These are phyloP conservation scores for Salix purpurea DNA, from an alignment of 345 rosid genomes.

Conservation along the genomic window DNA sequence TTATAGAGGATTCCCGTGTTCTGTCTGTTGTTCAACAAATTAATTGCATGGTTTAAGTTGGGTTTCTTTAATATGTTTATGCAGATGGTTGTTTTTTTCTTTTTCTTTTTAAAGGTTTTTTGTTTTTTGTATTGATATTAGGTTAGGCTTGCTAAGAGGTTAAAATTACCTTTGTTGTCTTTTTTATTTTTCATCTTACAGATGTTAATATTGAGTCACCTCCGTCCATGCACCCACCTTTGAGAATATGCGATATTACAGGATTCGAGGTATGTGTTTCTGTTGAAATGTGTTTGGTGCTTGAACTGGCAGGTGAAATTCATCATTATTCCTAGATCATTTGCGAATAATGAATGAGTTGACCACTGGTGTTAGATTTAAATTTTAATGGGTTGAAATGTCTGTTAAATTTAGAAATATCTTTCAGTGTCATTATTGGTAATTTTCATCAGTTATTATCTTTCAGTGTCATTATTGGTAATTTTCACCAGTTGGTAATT, in stretches of 20 bases:
- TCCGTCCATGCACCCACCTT: slow-evolving; percentile 76
- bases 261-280: slow-evolving; percentile 47
- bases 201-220: slow-evolving; percentile 86
- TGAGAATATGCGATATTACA: slow-evolving; percentile 79
- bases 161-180: too few relatives aligned
- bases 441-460: too few relatives aligned
- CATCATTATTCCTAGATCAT: not conserved
- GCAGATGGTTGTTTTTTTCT: not conserved
- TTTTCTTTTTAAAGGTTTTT: not conserved
- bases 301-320: not conserved
- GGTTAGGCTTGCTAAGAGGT: too few relatives aligned
- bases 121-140: not conserved
- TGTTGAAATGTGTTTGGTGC: not conserved
- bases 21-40: not conserved
- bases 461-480: too few relatives aligned
- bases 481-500: too few relatives aligned
- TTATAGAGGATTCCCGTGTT: too few relatives aligned
- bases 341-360: not conserved
- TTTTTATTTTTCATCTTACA: too few relatives aligned
- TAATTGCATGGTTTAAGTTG: not conserved
- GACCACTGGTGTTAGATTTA: too few relatives aligned
- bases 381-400: too few relatives aligned
- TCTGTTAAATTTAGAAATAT: too few relatives aligned
- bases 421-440: too few relatives aligned
- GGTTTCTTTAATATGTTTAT: too few relatives aligned